A percentile compares a stretch with the other conserved stretches of the same genome.
These are phyloP conservation scores for Ustilago sp. DNA, from an alignment of 1,284 basidiomycete genomes.

Conservation along the genomic window DNA sequence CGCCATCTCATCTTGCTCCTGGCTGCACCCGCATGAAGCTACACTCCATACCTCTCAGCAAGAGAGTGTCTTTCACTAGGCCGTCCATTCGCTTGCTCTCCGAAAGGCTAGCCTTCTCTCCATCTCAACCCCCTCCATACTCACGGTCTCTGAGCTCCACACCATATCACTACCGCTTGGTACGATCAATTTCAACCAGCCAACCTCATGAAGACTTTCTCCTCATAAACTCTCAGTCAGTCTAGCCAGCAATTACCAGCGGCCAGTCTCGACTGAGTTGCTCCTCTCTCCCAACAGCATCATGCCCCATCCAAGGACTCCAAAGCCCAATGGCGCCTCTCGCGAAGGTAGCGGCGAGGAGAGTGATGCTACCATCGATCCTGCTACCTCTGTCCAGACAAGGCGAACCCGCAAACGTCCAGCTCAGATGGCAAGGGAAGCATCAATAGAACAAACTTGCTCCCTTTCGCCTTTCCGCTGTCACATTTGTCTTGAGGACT, in stretches of 20 bases:
- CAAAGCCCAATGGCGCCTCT: slow-evolving; percentile 12
- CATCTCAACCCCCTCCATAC: not conserved
- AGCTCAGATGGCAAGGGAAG: slow-evolving; percentile 23
- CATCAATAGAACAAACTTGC: slow-evolving; percentile 15
- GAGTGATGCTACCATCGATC: slow-evolving; percentile 26
- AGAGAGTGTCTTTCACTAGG: not conserved
- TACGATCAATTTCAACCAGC: not conserved
- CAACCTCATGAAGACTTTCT: not conserved
- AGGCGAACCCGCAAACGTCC: slow-evolving; percentile 39
- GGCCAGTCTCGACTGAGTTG: not conserved
- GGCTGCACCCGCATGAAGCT: not conserved
- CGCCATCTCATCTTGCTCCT: not conserved
- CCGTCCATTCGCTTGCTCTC: not conserved
- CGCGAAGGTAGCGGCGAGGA: slow-evolving; percentile 31
- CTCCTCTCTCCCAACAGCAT: not conserved
- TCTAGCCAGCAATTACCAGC: slow-evolving; percentile 7
- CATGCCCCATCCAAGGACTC: slow-evolving; percentile 28
- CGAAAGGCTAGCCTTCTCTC: not conserved
- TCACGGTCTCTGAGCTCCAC: not conserved
- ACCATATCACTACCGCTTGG: not conserved
- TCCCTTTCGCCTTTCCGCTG: slow-evolving; percentile 8
- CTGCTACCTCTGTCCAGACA: slow-evolving; percentile 7
- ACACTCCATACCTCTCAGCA: not conserved
- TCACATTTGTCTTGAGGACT: not conserved
- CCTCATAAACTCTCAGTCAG: not conserved